Conservation (phyloP, 2,329 filamentous ascomycete species). For the Hymenoscyphus albidus region DNA sequence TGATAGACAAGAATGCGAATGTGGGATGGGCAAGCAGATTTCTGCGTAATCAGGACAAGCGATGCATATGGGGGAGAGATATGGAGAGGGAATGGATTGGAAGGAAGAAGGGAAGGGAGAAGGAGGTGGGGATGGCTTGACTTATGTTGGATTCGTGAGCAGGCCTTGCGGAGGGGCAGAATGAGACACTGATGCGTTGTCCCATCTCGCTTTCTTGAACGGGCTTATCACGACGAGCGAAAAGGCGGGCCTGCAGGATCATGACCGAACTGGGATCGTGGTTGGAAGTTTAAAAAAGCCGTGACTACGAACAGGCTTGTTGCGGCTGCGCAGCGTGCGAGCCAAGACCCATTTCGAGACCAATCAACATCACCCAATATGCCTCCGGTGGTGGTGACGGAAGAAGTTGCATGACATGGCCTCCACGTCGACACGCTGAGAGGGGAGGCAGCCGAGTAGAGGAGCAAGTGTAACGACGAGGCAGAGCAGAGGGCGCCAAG, state of each 20-base stretch:
- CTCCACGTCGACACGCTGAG: constrained; percentile 10
- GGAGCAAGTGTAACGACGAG: background rate
- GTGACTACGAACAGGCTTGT: constrained; percentile 5
- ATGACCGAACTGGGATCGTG: constrained; percentile 14
- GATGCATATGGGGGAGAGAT: constrained; percentile 20
- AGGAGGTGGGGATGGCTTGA: constrained; percentile 21
- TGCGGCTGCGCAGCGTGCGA: constrained; percentile 18
- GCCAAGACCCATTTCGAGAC: constrained; percentile 10
- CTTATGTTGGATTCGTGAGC: constrained; percentile 26
- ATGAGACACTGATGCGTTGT: constrained; percentile 34
- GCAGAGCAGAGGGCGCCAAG: background rate
- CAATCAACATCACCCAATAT: constrained; percentile 8
- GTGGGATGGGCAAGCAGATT: constrained; percentile 7
- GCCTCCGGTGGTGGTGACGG: constrained; percentile 10
- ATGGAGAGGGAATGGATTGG: constrained; percentile 17
- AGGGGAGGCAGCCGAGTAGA: constrained; percentile 14
- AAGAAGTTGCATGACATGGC: constrained; percentile 12
- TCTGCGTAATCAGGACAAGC: constrained; percentile 17
- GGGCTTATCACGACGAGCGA: constrained; percentile 22
- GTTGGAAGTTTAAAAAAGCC: constrained; percentile 13
- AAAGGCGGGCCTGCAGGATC: constrained; percentile 15
- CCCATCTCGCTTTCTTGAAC: constrained; percentile 23
- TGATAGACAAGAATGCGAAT: constrained; percentile 23
- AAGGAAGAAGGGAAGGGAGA: constrained; percentile 10
- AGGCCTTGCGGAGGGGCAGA: constrained; percentile 6